Evolutionary conservation across 108 stramenopile species (phyloP).

Genomic region (Cyclotella choctawhatcheeana): DNA sequence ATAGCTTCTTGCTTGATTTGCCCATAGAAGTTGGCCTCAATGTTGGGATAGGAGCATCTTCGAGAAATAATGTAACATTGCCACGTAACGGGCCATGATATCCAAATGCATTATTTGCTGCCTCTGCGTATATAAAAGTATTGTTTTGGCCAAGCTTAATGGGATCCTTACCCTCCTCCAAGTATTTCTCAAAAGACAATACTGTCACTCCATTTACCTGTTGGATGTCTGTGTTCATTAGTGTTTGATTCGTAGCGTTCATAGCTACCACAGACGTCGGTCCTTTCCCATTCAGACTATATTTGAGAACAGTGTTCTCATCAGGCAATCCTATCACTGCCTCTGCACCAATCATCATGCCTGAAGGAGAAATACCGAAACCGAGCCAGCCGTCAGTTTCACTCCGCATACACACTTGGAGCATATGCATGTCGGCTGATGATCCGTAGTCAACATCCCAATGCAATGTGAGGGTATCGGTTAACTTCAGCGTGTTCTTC

Average conservation of each 20-base stretch:
- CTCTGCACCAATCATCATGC: conserved; percentile 54
- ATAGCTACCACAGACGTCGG: neutral
- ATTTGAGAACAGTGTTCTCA: conserved; percentile 26
- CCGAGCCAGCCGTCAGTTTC: conserved; percentile 47
- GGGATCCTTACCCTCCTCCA: conserved; percentile 24
- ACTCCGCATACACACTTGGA: neutral
- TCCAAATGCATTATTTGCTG: conserved; percentile 30
- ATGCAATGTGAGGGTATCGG: neutral
- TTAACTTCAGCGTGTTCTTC: neutral
- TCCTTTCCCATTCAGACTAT: conserved; percentile 20
- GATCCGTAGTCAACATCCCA: neutral
- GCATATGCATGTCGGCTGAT: neutral
- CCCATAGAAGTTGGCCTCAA: too few relatives aligned
- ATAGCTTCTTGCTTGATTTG: too few relatives aligned
- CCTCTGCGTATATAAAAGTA: conserved; percentile 56
- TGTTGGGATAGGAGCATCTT: neutral
- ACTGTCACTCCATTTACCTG: conserved; percentile 31
- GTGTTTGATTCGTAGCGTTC: conserved; percentile 19
- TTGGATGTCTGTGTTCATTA: conserved; percentile 21
- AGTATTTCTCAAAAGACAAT: conserved; percentile 32
- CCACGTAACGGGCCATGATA: conserved; percentile 47
- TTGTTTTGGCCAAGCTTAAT: conserved; percentile 21
- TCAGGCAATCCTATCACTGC: conserved; percentile 55
- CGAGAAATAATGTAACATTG: conserved; percentile 13
- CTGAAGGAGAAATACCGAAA: conserved; percentile 37